Evolutionary conservation across 169 alveolate species (phyloP), one percentile per base, ranked within the genome.

Genomic region (Eimeria nieschulzi): DNA sequence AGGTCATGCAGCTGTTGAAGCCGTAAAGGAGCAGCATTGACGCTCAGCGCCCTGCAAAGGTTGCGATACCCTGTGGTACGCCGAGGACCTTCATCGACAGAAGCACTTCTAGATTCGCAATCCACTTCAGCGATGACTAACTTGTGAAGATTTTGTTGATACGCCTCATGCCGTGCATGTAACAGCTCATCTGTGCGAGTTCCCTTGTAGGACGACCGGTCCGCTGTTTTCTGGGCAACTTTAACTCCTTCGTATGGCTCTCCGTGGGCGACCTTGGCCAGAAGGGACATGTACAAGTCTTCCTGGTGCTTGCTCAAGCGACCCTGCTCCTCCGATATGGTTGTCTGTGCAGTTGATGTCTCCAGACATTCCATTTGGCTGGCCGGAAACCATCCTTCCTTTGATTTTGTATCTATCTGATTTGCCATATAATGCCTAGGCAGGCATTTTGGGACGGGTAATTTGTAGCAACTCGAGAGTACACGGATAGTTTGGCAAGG

Each of bases 401-500:
- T 80, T 59, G 88, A 15, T 19, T 59, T 21, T 1, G 75, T 23
- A n/a, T 80, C 76, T 2, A 26, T 9, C 13, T 61, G 76, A 56
- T 75, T 25, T 9, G 88, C 9, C 51, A 80, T 26, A 66, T 66
- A 9, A 59, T 55, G 56, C 39, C 33, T 51, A 23, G 10, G 12
- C 23, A 46, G 88, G 46, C 23, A 2, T 33, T 26, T 25, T 23
- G 46, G 46, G 61, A 19, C 61, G 1, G 64, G 21, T 61, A 33
- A 66, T 25, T 39, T 59, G 9, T 19, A 15, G 88, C 55, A 39
- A 2, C 56, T 75, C 13, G 75, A 33, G 15, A 59, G 88, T 12
- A 80, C 13, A 61, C 56, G 25, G 61, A 80, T 61, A 7, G 88
- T 80, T 68, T 80, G 88, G 61, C 88, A 80, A 13, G 88, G 88